Base-by-base conservation (phyloP, 1,284 basidiomycete genomes). In the Leccinum brunneo-olivaceum region DNA sequence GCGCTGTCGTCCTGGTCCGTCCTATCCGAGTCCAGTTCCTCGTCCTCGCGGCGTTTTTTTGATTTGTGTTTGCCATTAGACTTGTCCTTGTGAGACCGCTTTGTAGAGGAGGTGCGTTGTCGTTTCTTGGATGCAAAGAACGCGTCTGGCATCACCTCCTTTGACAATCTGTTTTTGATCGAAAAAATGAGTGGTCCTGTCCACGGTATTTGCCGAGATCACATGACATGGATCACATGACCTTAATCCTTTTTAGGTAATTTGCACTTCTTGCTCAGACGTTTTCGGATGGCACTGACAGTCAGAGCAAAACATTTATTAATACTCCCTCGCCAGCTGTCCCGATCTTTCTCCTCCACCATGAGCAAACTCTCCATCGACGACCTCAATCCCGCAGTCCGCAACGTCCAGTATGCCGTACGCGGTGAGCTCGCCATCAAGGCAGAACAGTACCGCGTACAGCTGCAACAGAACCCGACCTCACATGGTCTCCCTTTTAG, bases 371-470 rank as follows among this genome's bases (percentile, higher is more conserved):
- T 88, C 53, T 75, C 79, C 33, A 50, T 73, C 49, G 71, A 79
- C 50, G 69, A 74, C 34, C 75, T 90, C 67, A 98, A 98, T 69
- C 90, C 88, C 2, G 74, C 85, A 48, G 77, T 97, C 43, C 74
- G 82, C 57, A 81, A 90, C 40, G 95, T 96, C 47, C 81, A 97
- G 66, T 98, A 98, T 63, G 95, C 95, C 48, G 96, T 98, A 24
- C 89, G 95, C 47, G 95, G 96, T 44, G 93, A 95, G 67, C 83
- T 98, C 53, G 93, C 95, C 12, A 89, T 93, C 71, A 90, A 86
- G 62, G 93, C 95, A 3, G 93, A 97, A 67, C 73, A 83, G 51
- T 84, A 90, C 57, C 75, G 82, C 48, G 81, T 81, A 40, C 66
- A 73, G 54, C 79, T 95, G 56, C 76, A 79, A 58, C 65, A 73